Conservation (phyloP, 73 alveolate genomes). For the Stentor coeruleus region DNA sequence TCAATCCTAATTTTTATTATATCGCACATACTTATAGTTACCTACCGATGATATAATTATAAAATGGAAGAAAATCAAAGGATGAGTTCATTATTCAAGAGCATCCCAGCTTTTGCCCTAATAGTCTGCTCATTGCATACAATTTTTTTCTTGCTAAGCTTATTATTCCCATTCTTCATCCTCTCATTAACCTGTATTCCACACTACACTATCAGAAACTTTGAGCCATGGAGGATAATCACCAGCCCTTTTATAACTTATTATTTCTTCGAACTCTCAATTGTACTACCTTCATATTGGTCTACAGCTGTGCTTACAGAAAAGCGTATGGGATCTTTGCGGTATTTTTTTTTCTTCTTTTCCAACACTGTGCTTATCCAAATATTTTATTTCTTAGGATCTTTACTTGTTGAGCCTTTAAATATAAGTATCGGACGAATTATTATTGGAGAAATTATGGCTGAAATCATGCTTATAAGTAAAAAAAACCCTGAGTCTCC, state of each 20-base stretch:
- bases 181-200: not conserved
- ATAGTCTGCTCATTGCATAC: too few species aligned
- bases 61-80: too few species aligned
- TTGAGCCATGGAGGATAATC: not conserved
- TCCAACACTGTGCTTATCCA: not conserved
- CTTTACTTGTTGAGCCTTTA: not conserved
- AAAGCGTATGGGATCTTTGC: not conserved
- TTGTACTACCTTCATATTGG: not conserved
- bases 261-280: not conserved
- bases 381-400: too few species aligned
- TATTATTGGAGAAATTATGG: not conserved
- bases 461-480: not conserved
- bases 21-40: too few species aligned
- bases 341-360: not conserved
- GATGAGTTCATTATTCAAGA: too few species aligned
- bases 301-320: not conserved
- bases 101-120: too few species aligned
- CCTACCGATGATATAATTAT: too few species aligned
- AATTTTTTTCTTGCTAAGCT: too few species aligned
- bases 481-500: not conserved
- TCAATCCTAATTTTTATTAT: too few species aligned
- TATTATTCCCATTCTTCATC: not conserved
- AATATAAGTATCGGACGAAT: not conserved
- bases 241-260: not conserved
- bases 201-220: not conserved